Evolutionary conservation across 345 rosid species (phyloP).

Genomic region (Gossypium ekmanianum): DNA sequence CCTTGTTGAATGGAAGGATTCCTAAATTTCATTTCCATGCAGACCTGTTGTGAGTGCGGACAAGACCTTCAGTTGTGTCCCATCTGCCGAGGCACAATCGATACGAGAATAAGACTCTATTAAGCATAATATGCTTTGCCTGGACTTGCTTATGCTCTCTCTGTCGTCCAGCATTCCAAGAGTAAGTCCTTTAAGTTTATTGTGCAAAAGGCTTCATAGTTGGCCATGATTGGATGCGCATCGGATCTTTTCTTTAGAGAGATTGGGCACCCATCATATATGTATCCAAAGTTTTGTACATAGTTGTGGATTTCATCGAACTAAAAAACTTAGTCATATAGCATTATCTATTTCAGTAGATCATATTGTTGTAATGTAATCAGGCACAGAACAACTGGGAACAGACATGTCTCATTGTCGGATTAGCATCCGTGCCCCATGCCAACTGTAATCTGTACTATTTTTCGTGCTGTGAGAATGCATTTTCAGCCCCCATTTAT

Average conservation of each 20-base stretch:
- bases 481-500: background rate
- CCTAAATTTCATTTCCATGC: constrained; percentile 20
- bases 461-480: background rate
- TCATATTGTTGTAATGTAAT: background rate
- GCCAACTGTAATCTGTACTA: background rate
- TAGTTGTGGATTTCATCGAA: background rate
- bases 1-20: background rate
- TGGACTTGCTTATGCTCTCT: background rate
- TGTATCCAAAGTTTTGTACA: background rate
- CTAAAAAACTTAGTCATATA: background rate
- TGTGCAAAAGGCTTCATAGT: constrained; percentile 5
- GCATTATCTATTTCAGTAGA: background rate
- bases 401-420: background rate
- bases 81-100: constrained; percentile 65
- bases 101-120: constrained; percentile 84
- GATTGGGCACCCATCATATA: background rate
- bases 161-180: background rate
- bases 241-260: background rate
- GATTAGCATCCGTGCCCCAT: background rate
- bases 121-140: constrained; percentile 20
- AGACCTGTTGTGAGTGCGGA: constrained; percentile 91
- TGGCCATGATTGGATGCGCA: background rate
- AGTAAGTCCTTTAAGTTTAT: constrained; percentile 1
- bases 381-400: background rate
- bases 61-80: constrained; percentile 73